Evolutionary conservation across 441 rosid genomes (phyloP), one percentile per base, ranked within the genome.

Genomic region (Gossypium trilobum): DNA sequence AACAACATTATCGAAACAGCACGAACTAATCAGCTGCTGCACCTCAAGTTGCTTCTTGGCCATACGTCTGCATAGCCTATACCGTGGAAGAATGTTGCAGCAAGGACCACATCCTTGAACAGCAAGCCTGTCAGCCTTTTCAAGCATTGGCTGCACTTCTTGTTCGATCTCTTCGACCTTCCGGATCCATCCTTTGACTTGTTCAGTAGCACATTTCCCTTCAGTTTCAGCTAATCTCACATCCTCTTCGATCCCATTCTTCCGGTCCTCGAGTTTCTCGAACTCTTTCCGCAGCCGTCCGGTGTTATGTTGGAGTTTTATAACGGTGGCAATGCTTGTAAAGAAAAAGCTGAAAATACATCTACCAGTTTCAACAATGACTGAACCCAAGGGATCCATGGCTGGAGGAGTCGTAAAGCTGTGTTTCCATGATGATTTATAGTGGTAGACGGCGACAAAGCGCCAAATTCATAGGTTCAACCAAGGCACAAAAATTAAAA

Each of bases 121-220:
- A 57, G 54, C 14, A 42, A 71, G 22, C 63, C 20, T 22, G 3
- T 71, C 66, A 3, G 66, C 62, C 13, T 39, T 51, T 16, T 74
- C 78, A 5, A 80, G 29, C 68, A 80, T 54, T 14, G 57, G 44
- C 46, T 46, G 66, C 10, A 77, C 75, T 42, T 78, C 68, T 0
- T 4, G 66, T 33, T 50, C 73, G 1, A 73, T 48, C 62, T 78
- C 80, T 55, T 65, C 78, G n/a, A 71, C 78, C 20, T 80, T 75
- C 4, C 20, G 14, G 36, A 78, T 74, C 83, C 80, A 68, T 68
- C 39, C 50, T 16, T 73, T 73, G 36, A 68, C 77, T 48, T 67
- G 71, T 1, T 27, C 59, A 5, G 72, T 73, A 2, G 78, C 63
- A 10, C 23, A 70, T 46, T 78, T 82, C 55, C 80, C 80, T 67